Base-by-base conservation (phyloP, 495 filamentous ascomycete genomes). In the Penicillium tannophilum region DNA sequence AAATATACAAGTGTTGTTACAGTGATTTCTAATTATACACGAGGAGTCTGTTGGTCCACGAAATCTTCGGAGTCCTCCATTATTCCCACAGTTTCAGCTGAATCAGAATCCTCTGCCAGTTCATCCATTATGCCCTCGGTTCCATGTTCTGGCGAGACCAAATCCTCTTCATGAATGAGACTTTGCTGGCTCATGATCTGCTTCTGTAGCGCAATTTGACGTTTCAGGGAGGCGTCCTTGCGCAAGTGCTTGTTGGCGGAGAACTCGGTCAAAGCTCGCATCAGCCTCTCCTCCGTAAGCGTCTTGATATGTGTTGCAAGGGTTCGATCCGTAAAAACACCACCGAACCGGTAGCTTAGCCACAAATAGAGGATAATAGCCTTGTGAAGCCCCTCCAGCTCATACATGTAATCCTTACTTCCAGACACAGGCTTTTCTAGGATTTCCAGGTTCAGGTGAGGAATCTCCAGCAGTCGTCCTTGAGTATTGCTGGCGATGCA, bases 301-400 rank as follows among this genome's bases (percentile, higher is more conserved):
- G 72, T 67, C 71, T 97, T 97, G 36, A 91, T 84, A 71, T 96
- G 87, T 52, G 88, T 84, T 1, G 90, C 91, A 23, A 97, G 82
- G 28, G 79, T 79, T 59, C 92, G 84, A 59, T 88, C 90, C 11
- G 80, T 82, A 69, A 98, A 97, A 11, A 96, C 81, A 51, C 92
- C 91, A 11, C 87, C 68, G 60, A 88, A 87, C 5, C 86, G 78
- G 62, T 80, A 89, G 56, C 84, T 85, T 17, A 98, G 79, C 94
- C 94, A 98, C 8, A 93, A 78, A 63, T 97, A 98, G 19, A 93
- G 72, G 19, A 93, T 88, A 33, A 98, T 72, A 16, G 84, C 77
- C 67, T 90, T 91, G 74, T 98, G 95, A 23, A 98, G 75, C 17
- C 62, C 65, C 72, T 98, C 95, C 45, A 97, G 72, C 8, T 77